phyloP scores from a whole-genome alignment of 495 filamentous ascomycete genomes.

The Lophium mytilinum region DNA sequence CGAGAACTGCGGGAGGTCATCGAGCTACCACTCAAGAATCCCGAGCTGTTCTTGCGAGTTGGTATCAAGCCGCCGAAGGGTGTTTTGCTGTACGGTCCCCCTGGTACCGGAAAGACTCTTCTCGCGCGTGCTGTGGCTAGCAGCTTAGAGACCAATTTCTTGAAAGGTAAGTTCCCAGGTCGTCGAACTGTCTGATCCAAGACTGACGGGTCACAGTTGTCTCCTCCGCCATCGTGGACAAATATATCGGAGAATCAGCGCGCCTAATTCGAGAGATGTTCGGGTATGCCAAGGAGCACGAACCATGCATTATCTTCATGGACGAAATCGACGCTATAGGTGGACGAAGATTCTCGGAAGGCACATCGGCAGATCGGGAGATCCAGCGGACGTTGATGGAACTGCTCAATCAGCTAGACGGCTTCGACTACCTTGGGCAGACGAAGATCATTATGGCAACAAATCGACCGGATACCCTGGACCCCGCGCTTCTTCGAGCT shows the following conservation, averaged over 20 bases:
- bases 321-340: constrained; percentile 99
- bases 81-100: constrained; percentile 93
- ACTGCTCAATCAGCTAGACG: constrained; percentile 95
- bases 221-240: constrained; percentile 99
- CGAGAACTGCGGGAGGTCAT: constrained; percentile 97
- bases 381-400: constrained; percentile 99
- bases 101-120: constrained; percentile 95
- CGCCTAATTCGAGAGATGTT: constrained; percentile 99
- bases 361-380: constrained; percentile 95
- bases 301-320: constrained; percentile 99
- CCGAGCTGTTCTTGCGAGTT: constrained; percentile 91
- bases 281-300: constrained; percentile 98
- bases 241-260: constrained; percentile 98
- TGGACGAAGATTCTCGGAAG: constrained; percentile 94
- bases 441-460: constrained; percentile 99
- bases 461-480: constrained; percentile 94
- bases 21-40: constrained; percentile 96
- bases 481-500: constrained; percentile 88
- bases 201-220: constrained; percentile 55
- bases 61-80: constrained; percentile 99
- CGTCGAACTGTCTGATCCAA: too few species aligned
- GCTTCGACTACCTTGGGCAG: constrained; percentile 98
- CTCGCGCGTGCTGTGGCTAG: constrained; percentile 93
- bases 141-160: constrained; percentile 94
- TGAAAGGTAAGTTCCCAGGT: constrained; percentile 61